Conservation (phyloP, 768 basidiomycete genomes). For the Xerocomus potaroensis region DNA sequence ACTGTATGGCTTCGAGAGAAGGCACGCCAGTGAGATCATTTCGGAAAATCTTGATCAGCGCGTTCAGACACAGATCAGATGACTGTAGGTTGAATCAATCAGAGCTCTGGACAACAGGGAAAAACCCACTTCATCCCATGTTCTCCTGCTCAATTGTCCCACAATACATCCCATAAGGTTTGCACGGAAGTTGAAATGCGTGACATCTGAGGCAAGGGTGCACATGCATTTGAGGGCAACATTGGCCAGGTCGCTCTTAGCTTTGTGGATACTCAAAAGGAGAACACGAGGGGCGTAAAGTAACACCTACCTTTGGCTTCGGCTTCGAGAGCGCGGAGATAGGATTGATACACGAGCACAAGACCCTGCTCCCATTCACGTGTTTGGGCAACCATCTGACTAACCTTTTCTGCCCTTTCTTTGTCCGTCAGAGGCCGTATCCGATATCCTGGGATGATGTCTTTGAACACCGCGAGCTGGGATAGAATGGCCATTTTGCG, state of each 20-base stretch:
- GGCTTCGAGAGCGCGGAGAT: slow-evolving; percentile 77
- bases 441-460: slow-evolving; percentile 93
- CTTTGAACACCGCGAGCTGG: slow-evolving; percentile 91
- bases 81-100: slow-evolving; percentile 44
- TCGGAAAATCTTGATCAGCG: slow-evolving; percentile 78
- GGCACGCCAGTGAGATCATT: slow-evolving; percentile 75
- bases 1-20: slow-evolving; percentile 84
- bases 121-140: slow-evolving; percentile 79
- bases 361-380: slow-evolving; percentile 97
- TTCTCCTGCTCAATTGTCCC: slow-evolving; percentile 73
- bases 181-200: slow-evolving; percentile 95
- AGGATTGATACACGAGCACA: slow-evolving; percentile 82
- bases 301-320: slow-evolving; percentile 69
- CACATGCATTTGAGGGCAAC: slow-evolving; percentile 83
- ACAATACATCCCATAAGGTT: slow-evolving; percentile 91
- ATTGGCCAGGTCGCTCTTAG: slow-evolving; percentile 60
- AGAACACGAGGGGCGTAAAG: slow-evolving; percentile 16
- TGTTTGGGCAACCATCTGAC: slow-evolving; percentile 84
- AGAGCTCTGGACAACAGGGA: slow-evolving; percentile 2
- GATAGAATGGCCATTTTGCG: slow-evolving; percentile 87
- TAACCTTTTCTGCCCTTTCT: slow-evolving; percentile 90
- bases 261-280: slow-evolving; percentile 36
- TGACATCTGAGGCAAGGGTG: slow-evolving; percentile 72
- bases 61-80: slow-evolving; percentile 79
- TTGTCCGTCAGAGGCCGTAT: slow-evolving; percentile 87